Percentiles rank a stretch among this genome's conserved stretches.
These are phyloP conservation scores for Candida cerambycidarum DNA, from an alignment of 805 yeast genomes.

Conservation along the genomic window DNA sequence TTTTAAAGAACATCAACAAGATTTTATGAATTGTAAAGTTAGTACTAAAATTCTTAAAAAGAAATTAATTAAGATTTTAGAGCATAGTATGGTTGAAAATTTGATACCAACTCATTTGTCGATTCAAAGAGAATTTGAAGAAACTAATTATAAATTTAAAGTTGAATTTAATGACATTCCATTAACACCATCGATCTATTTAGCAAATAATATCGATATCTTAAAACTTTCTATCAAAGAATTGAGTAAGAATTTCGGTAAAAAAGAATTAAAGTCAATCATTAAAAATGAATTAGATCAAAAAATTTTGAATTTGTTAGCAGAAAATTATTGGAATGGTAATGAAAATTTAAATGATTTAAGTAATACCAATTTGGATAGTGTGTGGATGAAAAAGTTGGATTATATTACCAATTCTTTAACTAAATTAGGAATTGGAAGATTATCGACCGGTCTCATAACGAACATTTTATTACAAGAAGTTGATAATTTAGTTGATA, in stretches of 20 bases:
- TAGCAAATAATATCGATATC: slow-evolving; percentile 87
- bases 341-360: slow-evolving; percentile 48
- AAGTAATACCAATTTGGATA: slow-evolving; percentile 54
- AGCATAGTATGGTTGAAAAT: slow-evolving; percentile 85
- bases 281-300: slow-evolving; percentile 87
- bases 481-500: slow-evolving; percentile 68
- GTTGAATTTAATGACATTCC: slow-evolving; percentile 96
- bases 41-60: slow-evolving; percentile 75
- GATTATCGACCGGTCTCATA: slow-evolving; percentile 79
- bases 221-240: slow-evolving; percentile 86
- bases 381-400: slow-evolving; percentile 78
- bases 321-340: slow-evolving; percentile 82
- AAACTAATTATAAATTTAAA: slow-evolving; percentile 86
- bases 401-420: slow-evolving; percentile 81
- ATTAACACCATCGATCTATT: slow-evolving; percentile 89
- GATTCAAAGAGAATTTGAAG: slow-evolving; percentile 90
- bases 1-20: slow-evolving; percentile 62
- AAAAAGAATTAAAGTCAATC: slow-evolving; percentile 76
- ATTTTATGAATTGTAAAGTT: slow-evolving; percentile 62
- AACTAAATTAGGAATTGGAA: slow-evolving; percentile 92
- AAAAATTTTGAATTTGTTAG: slow-evolving; percentile 79
- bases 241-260: slow-evolving; percentile 75
- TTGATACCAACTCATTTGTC: slow-evolving; percentile 83
- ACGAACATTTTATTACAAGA: slow-evolving; percentile 80
- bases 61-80: slow-evolving; percentile 83